These are phyloP conservation scores for Chlorophyllum brunneum DNA, from an alignment of 768 basidiomycete genomes.

Conservation along the genomic window DNA sequence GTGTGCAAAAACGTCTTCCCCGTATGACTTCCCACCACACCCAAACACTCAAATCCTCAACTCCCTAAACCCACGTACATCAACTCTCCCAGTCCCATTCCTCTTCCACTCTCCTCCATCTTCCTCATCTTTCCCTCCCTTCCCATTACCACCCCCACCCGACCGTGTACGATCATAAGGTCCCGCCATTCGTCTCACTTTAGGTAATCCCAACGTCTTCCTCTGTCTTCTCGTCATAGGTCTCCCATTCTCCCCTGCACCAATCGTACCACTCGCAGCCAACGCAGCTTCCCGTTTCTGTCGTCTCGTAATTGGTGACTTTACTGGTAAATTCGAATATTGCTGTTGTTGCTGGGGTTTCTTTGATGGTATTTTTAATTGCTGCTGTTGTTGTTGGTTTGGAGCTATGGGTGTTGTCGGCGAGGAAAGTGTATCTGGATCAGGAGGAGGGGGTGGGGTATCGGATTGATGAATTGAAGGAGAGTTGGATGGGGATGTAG, in stretches of 20 bases:
- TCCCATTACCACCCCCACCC: conserved; percentile 64
- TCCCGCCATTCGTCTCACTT: conserved; percentile 22
- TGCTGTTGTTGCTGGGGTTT: background rate
- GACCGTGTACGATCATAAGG: conserved; percentile 30
- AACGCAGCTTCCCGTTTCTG: conserved; percentile 7
- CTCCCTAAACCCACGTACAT: conserved; percentile 76
- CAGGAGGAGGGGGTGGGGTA: background rate
- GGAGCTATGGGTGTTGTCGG: background rate
- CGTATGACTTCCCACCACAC: background rate
- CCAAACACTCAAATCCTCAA: conserved; percentile 51
- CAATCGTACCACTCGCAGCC: too few relatives aligned
- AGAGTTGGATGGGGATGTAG: too few relatives aligned
- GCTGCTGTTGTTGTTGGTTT: background rate
- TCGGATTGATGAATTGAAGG: too few relatives aligned
- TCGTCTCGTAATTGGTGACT: conserved; percentile 22
- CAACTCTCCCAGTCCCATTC: conserved; percentile 70
- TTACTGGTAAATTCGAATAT: background rate
- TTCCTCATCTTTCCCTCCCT: conserved; percentile 26
- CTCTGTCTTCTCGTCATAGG: conserved; percentile 64
- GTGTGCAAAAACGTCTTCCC: too few relatives aligned
- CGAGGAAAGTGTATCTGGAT: background rate
- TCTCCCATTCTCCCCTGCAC: conserved; percentile 23
- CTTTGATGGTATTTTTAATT: background rate
- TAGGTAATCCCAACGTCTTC: conserved; percentile 66
- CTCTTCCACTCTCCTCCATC: conserved; percentile 46